phyloP scores from a whole-genome alignment of 73 alveolate genomes.

The Blepharisma stoltei region DNA sequence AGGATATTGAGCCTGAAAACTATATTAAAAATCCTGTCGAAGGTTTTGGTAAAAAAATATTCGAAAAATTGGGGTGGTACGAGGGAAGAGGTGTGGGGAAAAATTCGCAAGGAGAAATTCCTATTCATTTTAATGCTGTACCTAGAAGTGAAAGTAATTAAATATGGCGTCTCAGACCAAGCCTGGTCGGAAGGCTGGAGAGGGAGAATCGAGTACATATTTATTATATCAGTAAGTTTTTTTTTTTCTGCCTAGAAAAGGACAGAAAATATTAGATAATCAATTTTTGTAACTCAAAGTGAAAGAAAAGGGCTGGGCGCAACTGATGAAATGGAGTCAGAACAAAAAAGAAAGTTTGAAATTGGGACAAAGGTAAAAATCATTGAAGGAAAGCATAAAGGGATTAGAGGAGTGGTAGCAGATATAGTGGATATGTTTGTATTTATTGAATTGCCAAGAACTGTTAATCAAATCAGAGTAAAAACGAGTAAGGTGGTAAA shows the following conservation, averaged over 20 bases:
- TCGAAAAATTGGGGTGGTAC: constrained; percentile 51
- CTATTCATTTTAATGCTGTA: background rate
- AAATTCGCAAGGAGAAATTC: constrained; percentile 29
- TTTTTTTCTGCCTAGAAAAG: no score
- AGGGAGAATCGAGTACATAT: no score
- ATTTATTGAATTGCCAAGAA: background rate
- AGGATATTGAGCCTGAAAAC: background rate
- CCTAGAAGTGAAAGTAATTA: constrained; percentile 26
- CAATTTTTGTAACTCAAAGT: background rate
- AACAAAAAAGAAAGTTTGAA: constrained; percentile 19
- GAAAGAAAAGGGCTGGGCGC: constrained; percentile 37
- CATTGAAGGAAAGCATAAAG: constrained; percentile 34
- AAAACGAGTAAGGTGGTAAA: constrained; percentile 3
- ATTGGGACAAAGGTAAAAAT: constrained; percentile 11
- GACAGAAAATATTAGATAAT: no score
- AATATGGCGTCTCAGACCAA: no score
- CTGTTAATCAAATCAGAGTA: constrained; percentile 2
- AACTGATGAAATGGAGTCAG: background rate
- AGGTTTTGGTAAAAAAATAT: constrained; percentile 54
- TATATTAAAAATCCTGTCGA: constrained; percentile 41
- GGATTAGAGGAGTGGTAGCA: constrained; percentile 15
- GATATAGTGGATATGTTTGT: background rate
- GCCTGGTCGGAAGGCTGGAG: no score
- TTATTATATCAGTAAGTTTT: no score
- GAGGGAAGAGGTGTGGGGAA: constrained; percentile 55